phyloP scores from a whole-genome alignment of 495 filamentous ascomycete species.

The Penicillium taxi region DNA sequence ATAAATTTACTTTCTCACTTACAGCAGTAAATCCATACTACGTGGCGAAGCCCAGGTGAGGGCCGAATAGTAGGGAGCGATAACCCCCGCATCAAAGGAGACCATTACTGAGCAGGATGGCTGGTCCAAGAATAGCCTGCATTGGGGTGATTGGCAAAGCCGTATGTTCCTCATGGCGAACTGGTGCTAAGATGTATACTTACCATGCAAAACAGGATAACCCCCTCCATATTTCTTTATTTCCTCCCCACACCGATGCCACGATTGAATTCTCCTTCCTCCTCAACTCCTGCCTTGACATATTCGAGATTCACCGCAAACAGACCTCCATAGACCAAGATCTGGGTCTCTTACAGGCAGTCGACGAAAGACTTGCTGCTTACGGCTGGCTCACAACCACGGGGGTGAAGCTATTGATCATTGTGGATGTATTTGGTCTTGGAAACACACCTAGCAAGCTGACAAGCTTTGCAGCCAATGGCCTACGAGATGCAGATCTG shows the following conservation, averaged over 20 bases:
- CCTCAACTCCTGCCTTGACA: conserved; percentile 81
- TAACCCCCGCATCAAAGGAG: too few relatives aligned
- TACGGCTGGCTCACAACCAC: conserved; percentile 99
- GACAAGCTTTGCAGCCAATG: conserved; percentile 37
- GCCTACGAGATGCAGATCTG: conserved; percentile 72
- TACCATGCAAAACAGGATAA: conserved; percentile 60
- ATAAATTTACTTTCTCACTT: too few relatives aligned
- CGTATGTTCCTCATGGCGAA: conserved; percentile 37
- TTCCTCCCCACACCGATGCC: conserved; percentile 61
- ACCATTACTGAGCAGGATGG: conserved; percentile 20
- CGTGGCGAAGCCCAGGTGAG: too few relatives aligned
- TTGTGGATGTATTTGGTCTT: conserved; percentile 77
- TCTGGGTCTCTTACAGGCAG: conserved; percentile 80
- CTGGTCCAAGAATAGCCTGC: conserved; percentile 60
- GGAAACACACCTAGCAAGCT: conserved; percentile 17
- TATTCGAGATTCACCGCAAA: conserved; percentile 77
- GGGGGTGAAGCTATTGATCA: conserved; percentile 76
- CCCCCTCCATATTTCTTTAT: conserved; percentile 86
- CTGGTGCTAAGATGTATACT: conserved; percentile 1
- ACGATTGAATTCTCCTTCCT: conserved; percentile 83
- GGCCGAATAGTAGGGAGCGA: too few relatives aligned
- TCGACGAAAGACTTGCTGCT: conserved; percentile 83
- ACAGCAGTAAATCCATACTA: too few relatives aligned
- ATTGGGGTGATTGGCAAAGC: conserved; percentile 89
- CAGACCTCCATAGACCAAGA: conserved; percentile 64